phyloP scores from a whole-genome alignment of 2,329 filamentous ascomycete species.

The Fusarium floridanum region DNA sequence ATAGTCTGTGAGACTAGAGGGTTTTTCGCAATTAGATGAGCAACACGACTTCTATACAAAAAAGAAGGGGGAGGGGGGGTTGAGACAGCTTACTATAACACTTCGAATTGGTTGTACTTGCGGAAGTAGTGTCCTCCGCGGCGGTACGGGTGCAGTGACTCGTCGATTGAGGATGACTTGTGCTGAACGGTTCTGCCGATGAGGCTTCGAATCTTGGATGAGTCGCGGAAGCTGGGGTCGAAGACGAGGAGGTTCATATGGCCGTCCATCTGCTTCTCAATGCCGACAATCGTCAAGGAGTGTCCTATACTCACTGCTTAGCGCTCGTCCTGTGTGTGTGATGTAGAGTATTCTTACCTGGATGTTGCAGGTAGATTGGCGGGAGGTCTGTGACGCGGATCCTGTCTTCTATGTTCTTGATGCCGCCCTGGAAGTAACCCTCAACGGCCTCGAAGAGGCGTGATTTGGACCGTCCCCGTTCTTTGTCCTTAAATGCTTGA shows the following conservation, averaged over 20 bases:
- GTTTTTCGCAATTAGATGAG: constrained; percentile 8
- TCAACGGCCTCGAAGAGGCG: constrained; percentile 77
- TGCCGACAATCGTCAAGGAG: constrained; percentile 89
- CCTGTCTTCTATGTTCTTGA: constrained; percentile 55
- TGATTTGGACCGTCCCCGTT: constrained; percentile 59
- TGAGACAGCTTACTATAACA: constrained; percentile 71
- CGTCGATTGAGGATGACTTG: constrained; percentile 52
- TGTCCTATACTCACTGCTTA: constrained; percentile 69
- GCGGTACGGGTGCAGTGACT: constrained; percentile 79
- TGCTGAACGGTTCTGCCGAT: constrained; percentile 62
- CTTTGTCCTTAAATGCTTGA: constrained; percentile 67
- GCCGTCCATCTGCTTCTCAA: constrained; percentile 78
- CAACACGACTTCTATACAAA: background rate
- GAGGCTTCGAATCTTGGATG: constrained; percentile 71
- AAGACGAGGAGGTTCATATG: constrained; percentile 82
- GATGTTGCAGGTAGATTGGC: constrained; percentile 91
- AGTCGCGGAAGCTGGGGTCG: constrained; percentile 85
- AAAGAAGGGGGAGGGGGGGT: too few relatives aligned
- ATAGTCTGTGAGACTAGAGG: constrained; percentile 36
- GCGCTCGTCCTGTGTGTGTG: background rate
- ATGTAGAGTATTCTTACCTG: constrained; percentile 61
- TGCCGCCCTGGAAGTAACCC: constrained; percentile 76
- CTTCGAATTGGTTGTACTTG: constrained; percentile 82
- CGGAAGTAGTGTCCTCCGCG: constrained; percentile 75
- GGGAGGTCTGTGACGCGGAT: constrained; percentile 81